Percentiles rank a stretch among this genome's conserved stretches.
Conservation (phyloP, 2,329 filamentous ascomycete genomes). For the Cladosporium oxysporum region DNA sequence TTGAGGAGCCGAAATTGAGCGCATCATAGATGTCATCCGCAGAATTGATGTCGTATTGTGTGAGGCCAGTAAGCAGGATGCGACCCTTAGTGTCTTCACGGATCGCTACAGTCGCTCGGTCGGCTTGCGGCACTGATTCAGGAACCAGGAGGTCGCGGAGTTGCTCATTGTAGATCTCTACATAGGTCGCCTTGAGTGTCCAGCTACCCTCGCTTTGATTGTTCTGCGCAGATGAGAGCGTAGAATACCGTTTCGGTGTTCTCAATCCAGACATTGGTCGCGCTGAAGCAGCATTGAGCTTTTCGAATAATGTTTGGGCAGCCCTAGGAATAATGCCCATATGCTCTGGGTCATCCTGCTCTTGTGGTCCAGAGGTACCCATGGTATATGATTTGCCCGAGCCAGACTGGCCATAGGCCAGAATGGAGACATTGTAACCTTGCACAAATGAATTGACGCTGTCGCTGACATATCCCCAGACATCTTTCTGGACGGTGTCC, state of each 20-base stretch:
- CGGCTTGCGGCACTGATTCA: slow-evolving; percentile 67
- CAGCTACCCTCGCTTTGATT: slow-evolving; percentile 68
- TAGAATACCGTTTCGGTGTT: slow-evolving; percentile 75
- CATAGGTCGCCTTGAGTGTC: slow-evolving; percentile 79
- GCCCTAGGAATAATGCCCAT: slow-evolving; percentile 93
- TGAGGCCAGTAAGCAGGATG: slow-evolving; percentile 88
- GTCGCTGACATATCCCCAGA: slow-evolving; percentile 93
- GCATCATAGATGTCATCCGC: slow-evolving; percentile 88
- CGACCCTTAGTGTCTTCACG: slow-evolving; percentile 93
- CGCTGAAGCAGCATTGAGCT: slow-evolving; percentile 70
- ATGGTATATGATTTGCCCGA: slow-evolving; percentile 98
- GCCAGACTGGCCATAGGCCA: slow-evolving; percentile 96
- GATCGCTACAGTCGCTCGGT: slow-evolving; percentile 81
- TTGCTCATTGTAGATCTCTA: slow-evolving; percentile 94
- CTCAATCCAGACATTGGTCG: slow-evolving; percentile 65
- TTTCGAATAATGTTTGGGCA: slow-evolving; percentile 83
- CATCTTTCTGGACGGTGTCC: slow-evolving; percentile 78
- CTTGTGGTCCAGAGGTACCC: slow-evolving; percentile 85
- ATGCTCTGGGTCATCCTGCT: slow-evolving; percentile 46
- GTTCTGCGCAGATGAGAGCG: slow-evolving; percentile 47
- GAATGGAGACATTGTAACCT: slow-evolving; percentile 96
- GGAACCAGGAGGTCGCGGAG: slow-evolving; percentile 84
- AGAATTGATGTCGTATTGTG: slow-evolving; percentile 84
- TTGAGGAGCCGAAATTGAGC: slow-evolving; percentile 87
- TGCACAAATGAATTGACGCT: slow-evolving; percentile 88